A percentile compares a stretch with the other conserved stretches of the same genome.
These are phyloP conservation scores for Ganoderma boninense DNA, from an alignment of 1,284 basidiomycete species.

Conservation along the genomic window DNA sequence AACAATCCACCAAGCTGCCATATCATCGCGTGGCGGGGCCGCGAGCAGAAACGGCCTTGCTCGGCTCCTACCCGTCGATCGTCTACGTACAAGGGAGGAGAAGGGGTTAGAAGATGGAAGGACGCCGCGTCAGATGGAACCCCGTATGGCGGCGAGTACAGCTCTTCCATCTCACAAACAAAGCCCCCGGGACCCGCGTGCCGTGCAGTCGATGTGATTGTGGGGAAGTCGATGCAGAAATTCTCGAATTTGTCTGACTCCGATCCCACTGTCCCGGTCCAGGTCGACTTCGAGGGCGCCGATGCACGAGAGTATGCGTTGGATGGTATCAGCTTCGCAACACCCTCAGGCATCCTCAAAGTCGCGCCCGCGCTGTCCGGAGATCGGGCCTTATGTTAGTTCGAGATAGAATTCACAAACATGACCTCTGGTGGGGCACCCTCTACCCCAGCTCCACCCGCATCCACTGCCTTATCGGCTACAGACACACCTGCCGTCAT, in stretches of 20 bases:
- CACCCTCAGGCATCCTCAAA: not conserved
- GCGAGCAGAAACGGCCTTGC: not conserved
- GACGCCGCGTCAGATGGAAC: not conserved
- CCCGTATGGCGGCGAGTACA: not conserved
- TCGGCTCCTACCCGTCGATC: not conserved
- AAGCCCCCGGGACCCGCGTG: not conserved
- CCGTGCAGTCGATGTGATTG: not conserved
- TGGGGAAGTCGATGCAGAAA: not conserved
- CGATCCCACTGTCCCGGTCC: not conserved
- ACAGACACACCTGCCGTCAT: not conserved
- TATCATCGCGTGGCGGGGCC: not conserved
- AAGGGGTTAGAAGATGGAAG: not conserved
- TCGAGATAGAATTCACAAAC: not conserved
- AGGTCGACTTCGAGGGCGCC: not conserved
- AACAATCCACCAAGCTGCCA: not conserved
- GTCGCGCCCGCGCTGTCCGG: not conserved
- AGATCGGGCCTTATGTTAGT: not conserved
- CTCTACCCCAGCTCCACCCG: not conserved
- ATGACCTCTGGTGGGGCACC: not conserved
- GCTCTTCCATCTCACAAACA: not conserved
- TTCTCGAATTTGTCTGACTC: not conserved
- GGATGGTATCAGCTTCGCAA: not conserved
- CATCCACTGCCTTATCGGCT: not conserved
- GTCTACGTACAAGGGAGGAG: not conserved
- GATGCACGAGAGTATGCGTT: not conserved